Evolutionary conservation across 164 flowering plant genomes (phyloP), one percentile per base, ranked within the genome.

Genomic region (Kingdonia uniflora): DNA sequence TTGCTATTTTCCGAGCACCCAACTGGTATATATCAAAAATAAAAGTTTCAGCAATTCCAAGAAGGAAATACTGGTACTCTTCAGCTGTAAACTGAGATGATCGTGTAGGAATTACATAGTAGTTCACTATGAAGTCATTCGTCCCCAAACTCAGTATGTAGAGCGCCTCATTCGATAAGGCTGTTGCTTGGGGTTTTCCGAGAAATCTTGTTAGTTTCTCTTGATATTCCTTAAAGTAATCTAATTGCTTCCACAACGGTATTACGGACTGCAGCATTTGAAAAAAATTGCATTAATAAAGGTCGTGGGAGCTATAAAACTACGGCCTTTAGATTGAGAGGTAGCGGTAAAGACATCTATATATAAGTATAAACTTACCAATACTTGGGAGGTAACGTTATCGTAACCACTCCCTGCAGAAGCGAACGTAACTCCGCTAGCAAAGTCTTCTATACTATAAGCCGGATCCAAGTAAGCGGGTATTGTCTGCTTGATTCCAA

Each of bases 381-480:
- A 54, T 1, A 71, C 61, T 51, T 63, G 44, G 22, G 88, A 71
- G 51, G 88, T 82, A 12, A 71, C 72, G 68, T 76, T 77, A 23
- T 82, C 85, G 35, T 68, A 77, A 2, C 85, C 85, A 52, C 80
- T 77, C 47, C 81, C 85, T 6, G 85, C 82, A 2, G 87, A 81
- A 33, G 84, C 87, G 62, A 81, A 81, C 53, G 72, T 70, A 53
- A 81, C 84, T 25, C 84, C 84, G 22, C 73, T 70, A 11, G 82
- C 76, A 20, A 82, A 79, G 20, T 79, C 82, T 16, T 48, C 19
- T n/a, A 82, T 82, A 49, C 46, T 45, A 60, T 72, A 77, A 6
- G 11, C 14, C 0, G 82, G 81, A 71, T 82, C 83, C 67, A 79
- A 71, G 55, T 77, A 82, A 0, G 85, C 78, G 3, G 85, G 88